Percentiles rank a stretch among this genome's conserved stretches.
phyloP scores from a whole-genome alignment of 1,139 yeast genomes.

The Hemisphaericaspora lyxosophila region DNA sequence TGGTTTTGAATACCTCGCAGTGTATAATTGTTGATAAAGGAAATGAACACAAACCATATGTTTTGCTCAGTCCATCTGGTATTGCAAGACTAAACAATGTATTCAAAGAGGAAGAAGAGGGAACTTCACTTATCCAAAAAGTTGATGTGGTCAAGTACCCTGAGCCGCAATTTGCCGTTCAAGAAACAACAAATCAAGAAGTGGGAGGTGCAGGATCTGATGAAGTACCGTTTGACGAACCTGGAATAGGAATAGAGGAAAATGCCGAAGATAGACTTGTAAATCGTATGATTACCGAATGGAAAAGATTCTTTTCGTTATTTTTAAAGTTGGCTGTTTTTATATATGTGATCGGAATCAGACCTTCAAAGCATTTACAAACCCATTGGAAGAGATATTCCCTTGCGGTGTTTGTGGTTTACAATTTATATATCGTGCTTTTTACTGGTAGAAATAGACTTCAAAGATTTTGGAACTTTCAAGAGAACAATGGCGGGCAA shows the following conservation, averaged over 20 bases:
- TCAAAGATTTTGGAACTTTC: constrained; percentile 5
- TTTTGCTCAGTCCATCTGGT: constrained; percentile 39
- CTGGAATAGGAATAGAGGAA: not conserved
- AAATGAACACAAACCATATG: constrained; percentile 36
- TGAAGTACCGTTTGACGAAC: too few species aligned
- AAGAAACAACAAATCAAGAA: not conserved
- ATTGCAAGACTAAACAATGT: constrained; percentile 25
- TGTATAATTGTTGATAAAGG: constrained; percentile 43
- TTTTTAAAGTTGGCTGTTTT: constrained; percentile 9
- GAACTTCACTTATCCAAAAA: constrained; percentile 21
- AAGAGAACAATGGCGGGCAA: not conserved
- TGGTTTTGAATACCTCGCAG: constrained; percentile 37
- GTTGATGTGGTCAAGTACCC: constrained; percentile 19
- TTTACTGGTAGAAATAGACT: constrained; percentile 13
- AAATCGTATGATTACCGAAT: constrained; percentile 9
- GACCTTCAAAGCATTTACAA: constrained; percentile 12
- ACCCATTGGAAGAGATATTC: constrained; percentile 13
- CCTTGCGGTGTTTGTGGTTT: constrained; percentile 7
- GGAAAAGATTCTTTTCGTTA: constrained; percentile 10
- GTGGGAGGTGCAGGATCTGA: not conserved
- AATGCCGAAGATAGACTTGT: constrained; percentile 6
- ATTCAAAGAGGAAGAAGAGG: constrained; percentile 15
- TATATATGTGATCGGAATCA: constrained; percentile 10
- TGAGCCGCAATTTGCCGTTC: not conserved
- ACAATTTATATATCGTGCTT: constrained; percentile 11